Percentiles rank a stretch among this genome's conserved stretches.
Evolutionary conservation across 2,329 filamentous ascomycete genomes (phyloP).

Genomic region (Hymenoscyphus albidus): DNA sequence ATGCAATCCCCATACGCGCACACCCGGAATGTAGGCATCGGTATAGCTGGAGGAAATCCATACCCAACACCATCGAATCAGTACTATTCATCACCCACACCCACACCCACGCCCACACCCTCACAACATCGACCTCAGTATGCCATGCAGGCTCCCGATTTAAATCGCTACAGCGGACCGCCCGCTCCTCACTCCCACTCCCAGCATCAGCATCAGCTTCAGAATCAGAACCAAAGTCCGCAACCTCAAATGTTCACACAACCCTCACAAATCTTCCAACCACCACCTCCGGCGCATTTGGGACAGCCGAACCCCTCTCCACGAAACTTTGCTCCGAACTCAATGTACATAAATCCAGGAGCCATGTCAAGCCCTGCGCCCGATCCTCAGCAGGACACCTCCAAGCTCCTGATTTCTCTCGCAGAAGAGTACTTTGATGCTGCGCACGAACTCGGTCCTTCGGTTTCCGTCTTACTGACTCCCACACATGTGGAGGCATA

Average conservation of each 20-base stretch:
- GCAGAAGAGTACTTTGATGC: slow-evolving; percentile 72
- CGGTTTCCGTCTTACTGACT: slow-evolving; percentile 48
- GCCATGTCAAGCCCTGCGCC: neutral
- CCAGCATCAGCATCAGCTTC: slow-evolving; percentile 6
- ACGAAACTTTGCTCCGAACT: neutral
- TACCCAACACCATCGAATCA: slow-evolving; percentile 12
- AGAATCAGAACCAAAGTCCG: slow-evolving; percentile 16
- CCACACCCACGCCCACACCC: slow-evolving; percentile 7
- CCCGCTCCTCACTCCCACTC: slow-evolving; percentile 7
- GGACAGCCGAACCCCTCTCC: slow-evolving; percentile 14
- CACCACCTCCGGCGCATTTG: slow-evolving; percentile 19
- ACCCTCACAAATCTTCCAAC: slow-evolving; percentile 34
- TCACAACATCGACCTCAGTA: slow-evolving; percentile 19
- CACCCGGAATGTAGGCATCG: slow-evolving; percentile 2
- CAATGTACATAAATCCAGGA: neutral
- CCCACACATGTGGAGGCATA: slow-evolving; percentile 58
- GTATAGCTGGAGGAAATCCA: neutral
- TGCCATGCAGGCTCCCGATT: slow-evolving; percentile 5
- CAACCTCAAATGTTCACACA: slow-evolving; percentile 26
- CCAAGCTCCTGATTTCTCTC: slow-evolving; percentile 57
- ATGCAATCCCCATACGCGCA: slow-evolving; percentile 16
- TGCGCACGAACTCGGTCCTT: slow-evolving; percentile 54
- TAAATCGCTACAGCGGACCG: slow-evolving; percentile 13
- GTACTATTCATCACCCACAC: neutral
- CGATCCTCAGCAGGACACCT: slow-evolving; percentile 20